Evolutionary conservation across 805 yeast genomes (phyloP).

Genomic region (Zygoascus bituminiphila): DNA sequence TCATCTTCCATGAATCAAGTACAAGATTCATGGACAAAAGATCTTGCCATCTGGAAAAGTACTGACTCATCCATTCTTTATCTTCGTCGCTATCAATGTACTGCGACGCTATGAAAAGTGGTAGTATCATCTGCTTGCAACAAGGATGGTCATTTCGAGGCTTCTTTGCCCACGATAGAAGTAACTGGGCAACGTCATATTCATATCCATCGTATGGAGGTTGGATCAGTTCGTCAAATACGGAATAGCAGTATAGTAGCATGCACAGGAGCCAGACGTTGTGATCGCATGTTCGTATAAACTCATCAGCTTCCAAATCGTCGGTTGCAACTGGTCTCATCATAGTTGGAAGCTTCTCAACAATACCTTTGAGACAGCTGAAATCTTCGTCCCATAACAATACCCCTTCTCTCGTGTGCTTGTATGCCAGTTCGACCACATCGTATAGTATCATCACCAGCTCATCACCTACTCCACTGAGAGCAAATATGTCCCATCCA

Average conservation of each 20-base stretch:
- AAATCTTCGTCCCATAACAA: background rate
- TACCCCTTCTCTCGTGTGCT: background rate
- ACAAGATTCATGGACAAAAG: background rate
- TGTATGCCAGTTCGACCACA: background rate
- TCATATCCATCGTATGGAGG: background rate
- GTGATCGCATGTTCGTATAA: background rate
- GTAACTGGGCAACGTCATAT: background rate
- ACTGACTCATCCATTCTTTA: background rate
- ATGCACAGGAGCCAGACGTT: conserved; percentile 1
- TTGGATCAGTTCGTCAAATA: background rate
- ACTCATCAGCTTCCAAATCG: background rate
- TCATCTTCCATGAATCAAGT: background rate
- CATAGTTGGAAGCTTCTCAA: background rate
- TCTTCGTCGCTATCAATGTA: background rate
- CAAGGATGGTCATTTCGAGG: background rate
- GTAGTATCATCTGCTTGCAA: conserved; percentile 1
- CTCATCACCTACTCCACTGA: background rate
- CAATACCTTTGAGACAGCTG: background rate
- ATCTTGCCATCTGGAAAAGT: background rate
- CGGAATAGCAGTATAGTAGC: background rate
- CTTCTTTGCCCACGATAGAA: background rate
- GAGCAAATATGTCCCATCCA: conserved; percentile 2
- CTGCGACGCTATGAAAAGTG: background rate
- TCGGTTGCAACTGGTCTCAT: background rate
- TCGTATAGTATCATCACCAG: background rate